These are phyloP conservation scores for Quercus tomentella DNA, from an alignment of 331 rosid genomes.

Conservation along the genomic window DNA sequence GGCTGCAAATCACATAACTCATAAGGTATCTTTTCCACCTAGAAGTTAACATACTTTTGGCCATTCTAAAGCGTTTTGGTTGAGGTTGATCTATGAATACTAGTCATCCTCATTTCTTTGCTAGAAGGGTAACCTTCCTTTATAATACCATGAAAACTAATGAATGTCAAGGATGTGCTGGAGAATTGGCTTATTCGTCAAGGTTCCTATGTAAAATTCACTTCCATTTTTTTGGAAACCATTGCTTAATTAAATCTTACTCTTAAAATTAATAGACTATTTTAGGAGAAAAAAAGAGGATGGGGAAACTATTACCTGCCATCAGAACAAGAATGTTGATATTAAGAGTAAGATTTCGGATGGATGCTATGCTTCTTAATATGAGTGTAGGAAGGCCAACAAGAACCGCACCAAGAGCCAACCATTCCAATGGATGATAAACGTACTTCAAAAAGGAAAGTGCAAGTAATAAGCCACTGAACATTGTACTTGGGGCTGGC, in stretches of 20 bases:
- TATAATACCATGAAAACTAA: too few relatives aligned
- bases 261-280: too few relatives aligned
- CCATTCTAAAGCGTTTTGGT: not conserved
- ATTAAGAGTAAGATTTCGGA: constrained; percentile 56
- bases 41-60: not conserved
- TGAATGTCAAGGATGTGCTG: not conserved
- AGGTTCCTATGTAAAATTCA: not conserved
- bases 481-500: constrained; percentile 72
- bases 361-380: constrained; percentile 42
- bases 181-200: not conserved
- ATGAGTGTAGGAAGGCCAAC: constrained; percentile 40
- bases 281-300: not conserved
- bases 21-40: not conserved
- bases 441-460: constrained; percentile 53
- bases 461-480: constrained; percentile 48
- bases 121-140: too few relatives aligned
- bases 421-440: constrained; percentile 47
- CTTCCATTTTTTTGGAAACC: not conserved
- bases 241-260: not conserved
- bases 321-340: constrained; percentile 65
- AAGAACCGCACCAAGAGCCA: constrained; percentile 69
- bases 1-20: not conserved
- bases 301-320: constrained; percentile 47
- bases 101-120: not conserved
- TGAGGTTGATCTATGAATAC: not conserved